Evolutionary conservation across 495 filamentous ascomycete genomes (phyloP), one percentile per base, ranked within the genome.

Genomic region (Daldinia caldariorum): DNA sequence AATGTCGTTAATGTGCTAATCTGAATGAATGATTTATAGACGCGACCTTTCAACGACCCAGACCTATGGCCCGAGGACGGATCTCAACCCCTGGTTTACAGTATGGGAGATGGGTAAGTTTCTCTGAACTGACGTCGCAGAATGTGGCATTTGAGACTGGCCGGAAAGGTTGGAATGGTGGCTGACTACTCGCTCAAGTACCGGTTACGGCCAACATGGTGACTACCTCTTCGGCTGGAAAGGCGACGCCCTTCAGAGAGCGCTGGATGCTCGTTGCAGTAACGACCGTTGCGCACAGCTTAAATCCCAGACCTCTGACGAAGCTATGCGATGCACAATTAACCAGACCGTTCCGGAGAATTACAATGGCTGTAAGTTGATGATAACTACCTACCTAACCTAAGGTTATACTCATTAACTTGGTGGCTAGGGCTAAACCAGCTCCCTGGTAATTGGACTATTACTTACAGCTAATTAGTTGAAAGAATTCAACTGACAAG

Each of bases 151-250:
- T 26, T 1, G 26, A 26, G 26, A n/a, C n/a, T 26, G 26, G 26
- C 26, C 26, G 22, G 32, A 16, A 31, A 4, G 34, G 3, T 45
- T 18, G 22, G 18, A 35, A 54, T 34, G 34, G 12, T 45, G 14
- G 14, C 41, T 65, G 32, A 69, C 1, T 12, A 31, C 22, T 35
- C 51, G 20, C 13, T 60, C 26, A 26, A 81, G 78, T 0, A 74
- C 78, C 18, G 82, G 83, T 13, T 78, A 80, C 50, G 80, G 79
- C 16, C 79, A 82, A 43, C 83, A 83, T 45, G 83, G 81, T 41
- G 83, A 84, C 55, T 84, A 84, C 65, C 60, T 83, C 10, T 84
- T 83, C 70, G 83, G 82, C 37, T 84, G 82, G 81, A 77, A 81
- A 66, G 77, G 66, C 47, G 76, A 83, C 58, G 61, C 75, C 2